A percentile compares a stretch with the other conserved stretches of the same genome.
Conservation (phyloP, 2,329 filamentous ascomycete species). For the Verticillium nonalfalfae region DNA sequence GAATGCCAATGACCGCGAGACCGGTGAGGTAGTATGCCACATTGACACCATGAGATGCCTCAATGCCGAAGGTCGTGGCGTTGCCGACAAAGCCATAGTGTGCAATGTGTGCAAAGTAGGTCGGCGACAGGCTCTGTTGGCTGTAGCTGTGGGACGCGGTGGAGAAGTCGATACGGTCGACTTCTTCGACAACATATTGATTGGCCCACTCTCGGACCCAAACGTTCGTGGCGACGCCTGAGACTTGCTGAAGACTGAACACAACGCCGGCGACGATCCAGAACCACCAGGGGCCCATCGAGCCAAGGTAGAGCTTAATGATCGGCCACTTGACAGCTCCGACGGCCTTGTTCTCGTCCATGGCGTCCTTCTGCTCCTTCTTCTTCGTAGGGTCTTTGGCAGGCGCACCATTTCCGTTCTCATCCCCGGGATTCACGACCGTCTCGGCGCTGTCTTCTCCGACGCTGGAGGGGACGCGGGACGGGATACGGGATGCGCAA, state of each 20-base stretch:
- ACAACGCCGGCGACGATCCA: conserved; percentile 72
- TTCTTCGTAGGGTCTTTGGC: conserved; percentile 40
- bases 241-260: conserved; percentile 78
- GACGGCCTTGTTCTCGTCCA: conserved; percentile 72
- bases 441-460: conserved; percentile 56
- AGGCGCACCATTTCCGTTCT: conserved; percentile 38
- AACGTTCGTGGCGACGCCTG: conserved; percentile 79
- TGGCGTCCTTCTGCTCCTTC: conserved; percentile 42
- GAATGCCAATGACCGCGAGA: conserved; percentile 73
- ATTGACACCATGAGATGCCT: conserved; percentile 55
- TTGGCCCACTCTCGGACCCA: conserved; percentile 98
- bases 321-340: conserved; percentile 87
- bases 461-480: conserved; percentile 69
- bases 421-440: conserved; percentile 44
- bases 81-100: conserved; percentile 28
- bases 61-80: conserved; percentile 19
- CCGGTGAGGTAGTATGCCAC: conserved; percentile 77
- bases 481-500: conserved; percentile 66
- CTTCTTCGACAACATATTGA: conserved; percentile 58
- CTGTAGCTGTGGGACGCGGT: conserved; percentile 27
- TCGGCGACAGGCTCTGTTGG: conserved; percentile 25
- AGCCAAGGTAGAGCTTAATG: conserved; percentile 73
- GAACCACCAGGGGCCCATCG: conserved; percentile 98
- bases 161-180: conserved; percentile 25
- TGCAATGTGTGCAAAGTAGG: conserved; percentile 32